phyloP scores from a whole-genome alignment of 2,329 filamentous ascomycete species.

The Leptographium lundbergii region DNA sequence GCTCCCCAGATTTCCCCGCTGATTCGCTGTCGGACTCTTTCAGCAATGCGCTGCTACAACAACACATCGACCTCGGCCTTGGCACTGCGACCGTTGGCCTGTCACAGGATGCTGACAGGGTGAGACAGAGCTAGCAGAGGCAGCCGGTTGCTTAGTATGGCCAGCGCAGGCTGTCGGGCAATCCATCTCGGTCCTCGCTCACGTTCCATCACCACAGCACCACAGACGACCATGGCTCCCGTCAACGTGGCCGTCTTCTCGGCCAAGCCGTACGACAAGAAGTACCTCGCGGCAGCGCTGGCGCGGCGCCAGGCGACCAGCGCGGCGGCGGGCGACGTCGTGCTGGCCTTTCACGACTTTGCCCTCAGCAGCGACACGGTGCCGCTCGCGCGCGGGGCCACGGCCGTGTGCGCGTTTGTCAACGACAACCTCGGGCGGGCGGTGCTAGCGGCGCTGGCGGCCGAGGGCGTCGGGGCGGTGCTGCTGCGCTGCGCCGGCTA shows the following conservation, averaged over 20 bases:
- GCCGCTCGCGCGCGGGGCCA: slow-evolving; percentile 34
- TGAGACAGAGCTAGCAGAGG: too few species aligned
- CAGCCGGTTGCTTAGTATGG: too few species aligned
- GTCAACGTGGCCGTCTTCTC: slow-evolving; percentile 52
- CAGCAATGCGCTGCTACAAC: too few species aligned
- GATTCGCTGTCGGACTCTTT: too few species aligned
- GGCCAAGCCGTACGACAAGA: slow-evolving; percentile 49
- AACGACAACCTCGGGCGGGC: slow-evolving; percentile 44
- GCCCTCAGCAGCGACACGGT: slow-evolving; percentile 43
- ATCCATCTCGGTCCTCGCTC: too few species aligned
- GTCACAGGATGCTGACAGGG: too few species aligned
- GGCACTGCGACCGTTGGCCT: too few species aligned
- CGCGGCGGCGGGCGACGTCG: slow-evolving; percentile 16
- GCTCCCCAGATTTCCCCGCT: too few species aligned
- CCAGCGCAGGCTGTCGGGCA: too few species aligned
- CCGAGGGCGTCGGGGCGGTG: slow-evolving; percentile 40
- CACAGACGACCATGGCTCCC: background rate
- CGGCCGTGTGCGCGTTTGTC: slow-evolving; percentile 56
- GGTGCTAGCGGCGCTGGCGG: slow-evolving; percentile 38
- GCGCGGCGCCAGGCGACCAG: slow-evolving; percentile 19
- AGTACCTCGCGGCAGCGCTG: slow-evolving; percentile 28
- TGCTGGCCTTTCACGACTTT: slow-evolving; percentile 44
- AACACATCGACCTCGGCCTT: too few species aligned
- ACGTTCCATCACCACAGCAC: too few species aligned
- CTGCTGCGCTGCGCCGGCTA: slow-evolving; percentile 56